Conservation (phyloP, 1,139 yeast genomes). For the Williopsis jadinii region DNA sequence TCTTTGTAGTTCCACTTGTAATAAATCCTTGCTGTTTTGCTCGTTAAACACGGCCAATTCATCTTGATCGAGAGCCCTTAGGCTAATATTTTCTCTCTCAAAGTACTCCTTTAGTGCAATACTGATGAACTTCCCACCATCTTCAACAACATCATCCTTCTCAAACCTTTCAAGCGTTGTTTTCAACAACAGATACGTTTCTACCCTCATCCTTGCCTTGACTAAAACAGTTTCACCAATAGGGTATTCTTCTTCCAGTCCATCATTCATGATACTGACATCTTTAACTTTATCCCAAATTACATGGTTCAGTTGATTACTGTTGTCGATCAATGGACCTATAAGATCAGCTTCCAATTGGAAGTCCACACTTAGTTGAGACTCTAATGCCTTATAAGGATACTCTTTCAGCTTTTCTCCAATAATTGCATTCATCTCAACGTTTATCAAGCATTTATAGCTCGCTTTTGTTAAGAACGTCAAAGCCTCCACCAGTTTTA, state of each 20-base stretch:
- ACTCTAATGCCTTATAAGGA: conserved; percentile 22
- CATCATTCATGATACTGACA: background rate
- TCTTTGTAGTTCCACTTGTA: conserved; percentile 16
- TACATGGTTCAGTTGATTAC: conserved; percentile 1
- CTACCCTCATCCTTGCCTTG: conserved; percentile 16
- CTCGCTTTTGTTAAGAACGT: conserved; percentile 25
- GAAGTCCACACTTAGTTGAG: conserved; percentile 12
- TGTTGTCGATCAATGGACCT: conserved; percentile 13
- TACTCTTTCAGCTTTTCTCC: conserved; percentile 16
- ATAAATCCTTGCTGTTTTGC: conserved; percentile 10
- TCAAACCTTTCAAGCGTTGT: conserved; percentile 6
- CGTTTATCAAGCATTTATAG: conserved; percentile 23
- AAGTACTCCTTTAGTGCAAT: conserved; percentile 1
- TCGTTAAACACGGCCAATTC: conserved; percentile 6
- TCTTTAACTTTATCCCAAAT: conserved; percentile 5
- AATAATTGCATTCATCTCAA: conserved; percentile 20
- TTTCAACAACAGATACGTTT: conserved; percentile 13
- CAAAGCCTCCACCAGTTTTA: conserved; percentile 29
- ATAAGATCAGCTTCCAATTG: conserved; percentile 14
- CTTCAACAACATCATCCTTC: background rate
- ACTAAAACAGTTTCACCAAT: conserved; percentile 19
- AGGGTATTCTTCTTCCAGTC: conserved; percentile 1
- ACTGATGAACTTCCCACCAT: conserved; percentile 9
- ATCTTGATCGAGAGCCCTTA: conserved; percentile 5
- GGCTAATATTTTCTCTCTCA: background rate